phyloP scores from a whole-genome alignment of 129 eudicot genomes.

The Ambrosia trifida region DNA sequence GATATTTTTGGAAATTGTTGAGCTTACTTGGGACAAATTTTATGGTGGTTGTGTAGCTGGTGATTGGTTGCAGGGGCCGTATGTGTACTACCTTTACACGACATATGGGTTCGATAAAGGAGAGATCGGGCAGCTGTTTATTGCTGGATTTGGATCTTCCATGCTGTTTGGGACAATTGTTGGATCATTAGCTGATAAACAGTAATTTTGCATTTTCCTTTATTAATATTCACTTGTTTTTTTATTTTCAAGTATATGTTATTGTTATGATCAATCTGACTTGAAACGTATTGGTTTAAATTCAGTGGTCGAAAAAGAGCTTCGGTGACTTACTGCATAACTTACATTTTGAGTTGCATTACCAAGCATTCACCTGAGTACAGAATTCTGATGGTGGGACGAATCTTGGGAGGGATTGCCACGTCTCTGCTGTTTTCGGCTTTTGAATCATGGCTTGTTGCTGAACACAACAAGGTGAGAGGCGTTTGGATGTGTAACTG shows the following conservation, averaged over 20 bases:
- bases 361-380: slow-evolving; percentile 98
- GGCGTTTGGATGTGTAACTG: background rate
- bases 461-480: slow-evolving; percentile 96
- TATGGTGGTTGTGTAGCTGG: slow-evolving; percentile 72
- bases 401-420: slow-evolving; percentile 93
- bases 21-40: slow-evolving; percentile 20
- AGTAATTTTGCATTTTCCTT: slow-evolving; percentile 47
- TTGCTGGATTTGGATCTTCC: slow-evolving; percentile 99
- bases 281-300: background rate
- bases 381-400: slow-evolving; percentile 87
- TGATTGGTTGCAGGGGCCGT: slow-evolving; percentile 84
- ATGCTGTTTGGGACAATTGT: slow-evolving; percentile 99
- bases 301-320: slow-evolving; percentile 97
- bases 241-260: background rate
- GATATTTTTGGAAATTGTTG: background rate
- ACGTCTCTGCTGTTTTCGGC: slow-evolving; percentile 96
- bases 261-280: slow-evolving; percentile 9
- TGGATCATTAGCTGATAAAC: slow-evolving; percentile 97
- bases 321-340: slow-evolving; percentile 90
- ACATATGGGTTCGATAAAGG: slow-evolving; percentile 75
- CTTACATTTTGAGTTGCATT: slow-evolving; percentile 94
- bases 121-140: slow-evolving; percentile 93
- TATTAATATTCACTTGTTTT: background rate
- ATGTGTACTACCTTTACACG: slow-evolving; percentile 70
- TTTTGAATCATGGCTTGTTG: slow-evolving; percentile 99